Base-by-base conservation (phyloP, 2,329 filamentous ascomycete genomes). In the Penicillium expansum region DNA sequence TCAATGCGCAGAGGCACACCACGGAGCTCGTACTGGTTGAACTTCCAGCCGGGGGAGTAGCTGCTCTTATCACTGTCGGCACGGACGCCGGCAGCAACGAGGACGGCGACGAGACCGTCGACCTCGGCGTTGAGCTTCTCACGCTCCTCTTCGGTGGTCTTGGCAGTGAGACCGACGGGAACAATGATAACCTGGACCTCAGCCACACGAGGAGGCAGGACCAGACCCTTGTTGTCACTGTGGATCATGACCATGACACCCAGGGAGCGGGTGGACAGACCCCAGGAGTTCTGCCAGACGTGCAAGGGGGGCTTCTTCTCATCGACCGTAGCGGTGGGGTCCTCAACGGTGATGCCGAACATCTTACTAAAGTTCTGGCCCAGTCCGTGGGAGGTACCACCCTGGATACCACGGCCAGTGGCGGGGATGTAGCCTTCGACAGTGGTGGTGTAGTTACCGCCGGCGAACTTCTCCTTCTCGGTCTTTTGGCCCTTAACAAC, bases 211-310 rank as follows among this genome's bases (percentile, higher is more conserved):
- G 94, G 94, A 72, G 94, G 94, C 51, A 97, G 86, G 60, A 97
- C 92, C 18, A 99, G 83, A 62, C 94, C 94, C 77, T 93, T 93
- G 79, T 99, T 89, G 73, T 99, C 94, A 69, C 92, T 89, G 78
- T 99, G 94, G 59, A 96, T 92, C 86, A 99, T 94, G 70, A 97
- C 90, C 93, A 97, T 97, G 74, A 97, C 92, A 79, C 94, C 95
- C 64, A 99, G 96, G 56, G 93, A 91, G 73, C 94, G 91, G 53
- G 94, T 99, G 1, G 93, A 97, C 59, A 99, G 85, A 77, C 94
- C 94, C 94, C 94, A 99, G 14, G 92, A 97, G 81, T 99, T 99
- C 76, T 99, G 94, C 92, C 93, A 97, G 56, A 97, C 92, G 71
- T 93, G 80, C 55, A 97, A 80, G 69, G 91, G 87, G 66, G 87